These are phyloP conservation scores for Podospora tetraspora DNA, from an alignment of 495 filamentous ascomycete species.

Conservation along the genomic window DNA sequence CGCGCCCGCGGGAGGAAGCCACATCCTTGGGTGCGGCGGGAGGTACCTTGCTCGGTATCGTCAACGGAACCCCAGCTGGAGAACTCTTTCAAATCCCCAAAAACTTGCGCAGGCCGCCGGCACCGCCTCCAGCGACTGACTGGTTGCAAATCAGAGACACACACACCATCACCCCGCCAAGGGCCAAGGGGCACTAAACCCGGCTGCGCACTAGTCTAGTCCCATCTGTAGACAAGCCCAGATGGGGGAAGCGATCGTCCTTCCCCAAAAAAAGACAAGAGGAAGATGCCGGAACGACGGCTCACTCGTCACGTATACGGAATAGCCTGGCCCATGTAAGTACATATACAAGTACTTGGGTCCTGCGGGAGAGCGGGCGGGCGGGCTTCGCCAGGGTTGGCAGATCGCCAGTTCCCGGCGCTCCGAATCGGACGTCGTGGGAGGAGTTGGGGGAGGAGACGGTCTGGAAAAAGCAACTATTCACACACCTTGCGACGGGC, in stretches of 20 bases:
- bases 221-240: neutral
- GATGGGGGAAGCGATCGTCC: neutral
- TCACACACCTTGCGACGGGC: neutral
- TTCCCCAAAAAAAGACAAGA: neutral
- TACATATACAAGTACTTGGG: neutral
- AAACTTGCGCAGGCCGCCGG: neutral
- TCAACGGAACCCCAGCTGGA: no score
- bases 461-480: slow-evolving; percentile 11
- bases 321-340: neutral
- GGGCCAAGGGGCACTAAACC: neutral
- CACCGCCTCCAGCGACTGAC: no score
- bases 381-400: neutral
- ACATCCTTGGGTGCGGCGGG: neutral
- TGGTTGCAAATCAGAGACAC: neutral
- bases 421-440: neutral
- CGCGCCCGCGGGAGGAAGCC: neutral
- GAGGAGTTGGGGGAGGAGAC: neutral
- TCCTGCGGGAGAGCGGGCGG: no score
- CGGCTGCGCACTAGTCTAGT: neutral
- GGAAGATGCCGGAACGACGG: neutral
- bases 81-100: no score
- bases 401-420: neutral
- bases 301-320: neutral
- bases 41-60: neutral
- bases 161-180: no score